Conservation (phyloP, 169 alveolate species). For the Plasmodium gaboni region DNA sequence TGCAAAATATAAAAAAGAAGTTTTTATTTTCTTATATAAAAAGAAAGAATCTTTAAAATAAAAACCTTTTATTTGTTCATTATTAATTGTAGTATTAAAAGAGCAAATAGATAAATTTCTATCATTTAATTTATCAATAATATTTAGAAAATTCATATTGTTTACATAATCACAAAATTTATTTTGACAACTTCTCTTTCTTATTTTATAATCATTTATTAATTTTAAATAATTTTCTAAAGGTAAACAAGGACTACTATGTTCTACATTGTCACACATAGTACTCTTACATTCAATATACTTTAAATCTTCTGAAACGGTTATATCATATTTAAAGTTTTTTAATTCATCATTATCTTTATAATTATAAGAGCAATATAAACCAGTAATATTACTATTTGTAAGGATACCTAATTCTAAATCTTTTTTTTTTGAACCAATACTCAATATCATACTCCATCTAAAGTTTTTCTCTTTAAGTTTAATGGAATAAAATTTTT, state of each 20-base stretch:
- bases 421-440: slow-evolving; percentile 25
- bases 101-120: slow-evolving; percentile 54
- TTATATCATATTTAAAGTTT: slow-evolving; percentile 27
- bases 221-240: slow-evolving; percentile 15
- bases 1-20: slow-evolving; percentile 17
- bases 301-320: slow-evolving; percentile 15
- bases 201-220: slow-evolving; percentile 19
- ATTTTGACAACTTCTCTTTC: slow-evolving; percentile 37
- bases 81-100: slow-evolving; percentile 12
- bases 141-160: slow-evolving; percentile 42
- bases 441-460: slow-evolving; percentile 43
- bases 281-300: slow-evolving; percentile 26
- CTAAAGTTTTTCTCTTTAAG: slow-evolving; percentile 41
- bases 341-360: slow-evolving; percentile 2
- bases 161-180: slow-evolving; percentile 54
- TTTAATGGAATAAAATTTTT: slow-evolving; percentile 16
- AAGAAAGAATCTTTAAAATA: slow-evolving; percentile 48
- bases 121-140: slow-evolving; percentile 5
- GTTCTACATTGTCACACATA: not conserved
- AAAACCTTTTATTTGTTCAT: slow-evolving; percentile 33
- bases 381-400: slow-evolving; percentile 18
- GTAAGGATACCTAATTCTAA: slow-evolving; percentile 27
- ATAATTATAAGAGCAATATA: slow-evolving; percentile 34
- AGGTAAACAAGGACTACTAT: slow-evolving; percentile 1
- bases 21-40: not conserved